Conservation (phyloP, 192 early-diverging fungal species). For the Oehlia diaphana region DNA sequence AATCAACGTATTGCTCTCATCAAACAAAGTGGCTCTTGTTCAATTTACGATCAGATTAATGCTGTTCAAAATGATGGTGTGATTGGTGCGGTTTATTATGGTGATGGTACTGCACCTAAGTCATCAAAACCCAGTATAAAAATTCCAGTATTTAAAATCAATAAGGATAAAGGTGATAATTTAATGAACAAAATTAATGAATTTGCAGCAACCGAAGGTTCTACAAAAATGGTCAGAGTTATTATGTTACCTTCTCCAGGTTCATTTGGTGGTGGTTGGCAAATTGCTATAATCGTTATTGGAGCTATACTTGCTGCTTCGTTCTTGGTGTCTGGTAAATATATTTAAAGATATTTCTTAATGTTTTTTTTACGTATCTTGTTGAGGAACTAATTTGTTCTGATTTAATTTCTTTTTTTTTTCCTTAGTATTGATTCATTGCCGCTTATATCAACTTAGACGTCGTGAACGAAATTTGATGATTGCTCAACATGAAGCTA, state of each 20-base stretch:
- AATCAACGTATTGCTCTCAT: conserved; percentile 11
- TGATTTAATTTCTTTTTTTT: background rate
- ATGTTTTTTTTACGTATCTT: background rate
- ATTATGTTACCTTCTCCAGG: background rate
- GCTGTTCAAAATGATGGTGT: conserved; percentile 3
- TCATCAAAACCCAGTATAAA: background rate
- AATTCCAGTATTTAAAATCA: background rate
- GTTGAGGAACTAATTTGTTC: background rate
- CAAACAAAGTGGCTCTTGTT: background rate
- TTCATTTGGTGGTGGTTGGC: conserved; percentile 8
- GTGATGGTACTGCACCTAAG: background rate
- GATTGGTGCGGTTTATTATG: conserved; percentile 14
- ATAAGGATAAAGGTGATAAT: background rate
- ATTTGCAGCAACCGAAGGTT: background rate
- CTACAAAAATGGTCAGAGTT: background rate
- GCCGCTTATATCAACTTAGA: conserved; percentile 28
- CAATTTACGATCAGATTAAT: conserved; percentile 3
- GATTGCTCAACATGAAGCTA: conserved; percentile 20
- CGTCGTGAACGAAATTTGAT: conserved; percentile 18
- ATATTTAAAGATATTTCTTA: background rate
- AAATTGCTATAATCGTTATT: conserved; percentile 27
- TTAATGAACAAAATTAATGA: background rate
- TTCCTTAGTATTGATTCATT: conserved; percentile 24
- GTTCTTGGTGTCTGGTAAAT: conserved; percentile 22
- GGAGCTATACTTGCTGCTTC: conserved; percentile 20